phyloP scores from a whole-genome alignment of 2,329 filamentous ascomycete species.

The Penicillium sp. region DNA sequence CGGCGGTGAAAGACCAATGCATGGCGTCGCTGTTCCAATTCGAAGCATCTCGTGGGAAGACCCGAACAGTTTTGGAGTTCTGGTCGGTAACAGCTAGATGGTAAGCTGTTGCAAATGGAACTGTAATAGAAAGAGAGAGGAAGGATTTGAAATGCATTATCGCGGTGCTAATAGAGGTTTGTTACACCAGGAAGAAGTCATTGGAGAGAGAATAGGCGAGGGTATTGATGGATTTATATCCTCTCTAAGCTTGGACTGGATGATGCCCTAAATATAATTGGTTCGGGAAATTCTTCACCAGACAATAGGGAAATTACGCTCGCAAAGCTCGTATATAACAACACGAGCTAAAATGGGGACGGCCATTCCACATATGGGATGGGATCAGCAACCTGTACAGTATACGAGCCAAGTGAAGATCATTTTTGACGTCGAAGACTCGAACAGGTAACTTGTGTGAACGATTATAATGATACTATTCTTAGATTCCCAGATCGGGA shows the following conservation, averaged over 20 bases:
- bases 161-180: background rate
- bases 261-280: background rate
- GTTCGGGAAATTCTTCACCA: background rate
- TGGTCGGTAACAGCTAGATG: background rate
- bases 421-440: background rate
- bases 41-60: background rate
- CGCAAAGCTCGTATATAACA: background rate
- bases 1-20: background rate
- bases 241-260: background rate
- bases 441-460: background rate
- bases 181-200: background rate
- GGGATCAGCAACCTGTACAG: background rate
- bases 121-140: background rate
- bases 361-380: background rate
- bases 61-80: conserved; percentile 32
- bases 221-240: background rate
- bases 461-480: background rate
- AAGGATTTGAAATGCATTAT: background rate
- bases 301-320: background rate
- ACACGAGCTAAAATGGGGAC: background rate
- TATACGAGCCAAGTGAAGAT: background rate
- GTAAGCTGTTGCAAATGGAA: background rate
- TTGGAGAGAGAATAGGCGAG: background rate
- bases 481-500: background rate
- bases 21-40: conserved; percentile 25